Percentiles rank a stretch among this genome's conserved stretches.
These are phyloP conservation scores for Rhodamnia argentea DNA, from an alignment of 345 rosid species.

Conservation along the genomic window DNA sequence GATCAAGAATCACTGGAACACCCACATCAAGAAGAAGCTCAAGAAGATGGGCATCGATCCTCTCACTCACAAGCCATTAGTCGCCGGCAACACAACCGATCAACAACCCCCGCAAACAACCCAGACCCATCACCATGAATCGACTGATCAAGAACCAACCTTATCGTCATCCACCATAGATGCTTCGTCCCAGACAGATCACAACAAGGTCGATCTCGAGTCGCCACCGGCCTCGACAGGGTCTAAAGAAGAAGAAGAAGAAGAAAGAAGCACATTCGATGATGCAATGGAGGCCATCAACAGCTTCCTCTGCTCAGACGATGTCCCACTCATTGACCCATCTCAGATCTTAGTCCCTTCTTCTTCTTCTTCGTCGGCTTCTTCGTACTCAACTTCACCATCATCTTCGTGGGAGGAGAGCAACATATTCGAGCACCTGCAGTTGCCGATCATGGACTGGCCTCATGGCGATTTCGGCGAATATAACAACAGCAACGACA, in stretches of 20 bases:
- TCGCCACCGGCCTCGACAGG: conserved; percentile 1
- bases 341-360: conserved; percentile 35
- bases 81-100: conserved; percentile 7
- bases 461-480: conserved; percentile 11
- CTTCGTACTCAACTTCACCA: conserved; percentile 21
- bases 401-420: conserved; percentile 18
- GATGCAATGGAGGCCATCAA: neutral
- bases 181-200: neutral
- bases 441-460: conserved; percentile 52
- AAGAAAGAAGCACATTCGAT: conserved; percentile 2
- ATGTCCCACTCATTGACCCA: conserved; percentile 61
- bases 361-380: conserved; percentile 19
- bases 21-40: conserved; percentile 90
- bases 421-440: conserved; percentile 29
- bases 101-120: conserved; percentile 1
- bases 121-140: neutral
- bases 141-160: neutral
- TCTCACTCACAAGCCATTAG: conserved; percentile 66
- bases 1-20: conserved; percentile 96
- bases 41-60: conserved; percentile 94
- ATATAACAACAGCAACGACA: conserved; percentile 11
- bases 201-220: neutral
- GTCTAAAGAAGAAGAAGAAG: conserved; percentile 6
- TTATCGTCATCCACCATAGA: neutral
- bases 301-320: conserved; percentile 40